These are phyloP conservation scores for Russula virescens DNA, from an alignment of 768 basidiomycete genomes.

Conservation along the genomic window DNA sequence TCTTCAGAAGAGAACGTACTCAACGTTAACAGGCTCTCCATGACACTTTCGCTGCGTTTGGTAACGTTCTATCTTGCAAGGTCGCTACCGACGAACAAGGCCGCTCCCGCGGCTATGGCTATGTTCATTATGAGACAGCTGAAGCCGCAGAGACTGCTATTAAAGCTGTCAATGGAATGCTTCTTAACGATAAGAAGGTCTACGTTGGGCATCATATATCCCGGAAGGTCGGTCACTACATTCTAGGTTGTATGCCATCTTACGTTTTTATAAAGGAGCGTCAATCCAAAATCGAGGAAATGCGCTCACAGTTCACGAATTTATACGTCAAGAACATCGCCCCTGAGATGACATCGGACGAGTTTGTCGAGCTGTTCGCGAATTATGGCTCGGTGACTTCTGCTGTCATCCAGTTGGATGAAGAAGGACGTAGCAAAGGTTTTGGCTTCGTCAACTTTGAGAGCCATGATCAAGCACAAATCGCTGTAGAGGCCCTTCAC, in stretches of 20 bases:
- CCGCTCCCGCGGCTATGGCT: constrained; percentile 95
- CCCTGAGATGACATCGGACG: constrained; percentile 72
- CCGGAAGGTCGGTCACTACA: constrained; percentile 60
- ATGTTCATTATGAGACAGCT: constrained; percentile 97
- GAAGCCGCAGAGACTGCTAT: constrained; percentile 95
- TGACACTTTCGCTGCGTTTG: constrained; percentile 98
- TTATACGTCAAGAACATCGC: constrained; percentile 98
- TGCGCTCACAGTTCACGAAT: constrained; percentile 96
- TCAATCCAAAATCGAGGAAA: constrained; percentile 97
- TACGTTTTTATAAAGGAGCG: constrained; percentile 58
- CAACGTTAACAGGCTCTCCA: constrained; percentile 72
- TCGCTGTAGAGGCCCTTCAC: constrained; percentile 84
- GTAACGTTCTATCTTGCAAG: constrained; percentile 98
- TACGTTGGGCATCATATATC: constrained; percentile 97
- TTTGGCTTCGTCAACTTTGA: constrained; percentile 99
- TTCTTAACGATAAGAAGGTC: constrained; percentile 99
- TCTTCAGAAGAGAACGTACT: not conserved
- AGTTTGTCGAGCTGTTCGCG: constrained; percentile 78
- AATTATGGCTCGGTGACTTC: constrained; percentile 83
- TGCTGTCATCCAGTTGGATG: constrained; percentile 76
- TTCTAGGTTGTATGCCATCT: not conserved
- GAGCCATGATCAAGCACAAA: constrained; percentile 84
- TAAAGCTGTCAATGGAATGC: constrained; percentile 98
- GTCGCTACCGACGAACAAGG: constrained; percentile 96
- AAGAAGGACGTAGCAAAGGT: constrained; percentile 89